Conservation (phyloP, 106 monocot genomes). For the Hemerocallis citrina region DNA sequence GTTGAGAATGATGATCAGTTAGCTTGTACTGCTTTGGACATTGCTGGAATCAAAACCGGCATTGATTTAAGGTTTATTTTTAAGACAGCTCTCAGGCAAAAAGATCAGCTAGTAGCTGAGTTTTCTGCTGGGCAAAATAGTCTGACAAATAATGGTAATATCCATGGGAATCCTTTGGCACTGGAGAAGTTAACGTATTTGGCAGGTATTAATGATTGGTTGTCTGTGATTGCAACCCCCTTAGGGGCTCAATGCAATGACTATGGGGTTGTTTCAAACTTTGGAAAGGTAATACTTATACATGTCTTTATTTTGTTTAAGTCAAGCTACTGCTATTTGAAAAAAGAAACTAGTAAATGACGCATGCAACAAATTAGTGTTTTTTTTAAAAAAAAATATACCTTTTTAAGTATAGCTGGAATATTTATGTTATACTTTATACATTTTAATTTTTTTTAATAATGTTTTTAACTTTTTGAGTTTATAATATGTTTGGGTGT, state of each 20-base stretch:
- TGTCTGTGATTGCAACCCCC: constrained; percentile 45
- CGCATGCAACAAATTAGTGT: no score
- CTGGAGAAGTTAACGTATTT: constrained; percentile 48
- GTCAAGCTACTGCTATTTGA: background rate
- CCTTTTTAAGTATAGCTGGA: no score
- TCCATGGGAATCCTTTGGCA: constrained; percentile 29
- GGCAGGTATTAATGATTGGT: constrained; percentile 36
- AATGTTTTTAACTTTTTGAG: no score
- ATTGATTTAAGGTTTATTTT: constrained; percentile 65
- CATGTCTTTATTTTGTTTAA: constrained; percentile 2
- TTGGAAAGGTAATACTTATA: constrained; percentile 35
- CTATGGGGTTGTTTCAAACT: constrained; percentile 24
- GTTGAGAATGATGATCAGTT: constrained; percentile 22
- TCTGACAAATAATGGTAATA: constrained; percentile 13
- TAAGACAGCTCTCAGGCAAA: constrained; percentile 53
- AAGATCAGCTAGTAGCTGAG: constrained; percentile 55
- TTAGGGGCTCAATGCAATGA: constrained; percentile 65
- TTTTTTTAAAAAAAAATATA: no score
- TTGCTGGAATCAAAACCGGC: constrained; percentile 44
- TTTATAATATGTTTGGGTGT: no score
- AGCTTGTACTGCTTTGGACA: constrained; percentile 21
- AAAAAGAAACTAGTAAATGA: no score
- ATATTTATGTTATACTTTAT: no score
- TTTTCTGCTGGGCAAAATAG: constrained; percentile 29
- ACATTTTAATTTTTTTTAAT: no score